Base-by-base conservation (phyloP, 345 rosid species). In the Bruguiera sexangula region DNA sequence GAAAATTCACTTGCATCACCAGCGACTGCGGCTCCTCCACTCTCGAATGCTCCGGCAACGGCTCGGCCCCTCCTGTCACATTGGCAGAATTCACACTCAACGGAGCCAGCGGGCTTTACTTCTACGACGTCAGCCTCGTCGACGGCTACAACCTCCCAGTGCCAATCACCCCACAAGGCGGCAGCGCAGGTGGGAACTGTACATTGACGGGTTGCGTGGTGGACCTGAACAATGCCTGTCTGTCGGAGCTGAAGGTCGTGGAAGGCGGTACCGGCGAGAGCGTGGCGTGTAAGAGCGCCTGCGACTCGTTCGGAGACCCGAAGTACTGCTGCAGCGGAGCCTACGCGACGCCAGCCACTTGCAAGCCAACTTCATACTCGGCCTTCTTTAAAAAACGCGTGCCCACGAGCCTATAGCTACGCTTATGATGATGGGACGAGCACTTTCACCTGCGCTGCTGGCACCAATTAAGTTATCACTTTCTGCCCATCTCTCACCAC, bases 81-180 rank as follows among this genome's bases (percentile, higher is more conserved):
- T 74, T 89, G 0, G 91, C 85, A 0, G 91, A 89, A 58, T 86
- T 89, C 77, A 86, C 89, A 0, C 81, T 87, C 5, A 70, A 84
- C 59, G 85, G 88, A 30, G 75, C 83, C 0, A 75, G 51, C 0
- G 85, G 87, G 55, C 78, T 80, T 0, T 93, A 87, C 66, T 87
- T 87, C 78, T 89, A 77, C 75, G 90, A 86, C 68, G 86, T 89
- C 1, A 86, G 91, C 76, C 86, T 89, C 15, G 96, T 87, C 27
- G 93, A 87, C 55, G 92, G 96, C 6, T 89, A 79, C 77, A 89
- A 89, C 81, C 79, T 89, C 37, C 89, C 96, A 0, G 73, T 87
- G 85, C 62, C 69, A 31, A 77, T 89, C 7, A 69, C 73, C 24
- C 91, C 96, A 1, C 81, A 46, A 11, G 91, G 89, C 0, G 86